Base-by-base conservation (phyloP, 2,329 filamentous ascomycete species). In the Aspergillus tanneri region DNA sequence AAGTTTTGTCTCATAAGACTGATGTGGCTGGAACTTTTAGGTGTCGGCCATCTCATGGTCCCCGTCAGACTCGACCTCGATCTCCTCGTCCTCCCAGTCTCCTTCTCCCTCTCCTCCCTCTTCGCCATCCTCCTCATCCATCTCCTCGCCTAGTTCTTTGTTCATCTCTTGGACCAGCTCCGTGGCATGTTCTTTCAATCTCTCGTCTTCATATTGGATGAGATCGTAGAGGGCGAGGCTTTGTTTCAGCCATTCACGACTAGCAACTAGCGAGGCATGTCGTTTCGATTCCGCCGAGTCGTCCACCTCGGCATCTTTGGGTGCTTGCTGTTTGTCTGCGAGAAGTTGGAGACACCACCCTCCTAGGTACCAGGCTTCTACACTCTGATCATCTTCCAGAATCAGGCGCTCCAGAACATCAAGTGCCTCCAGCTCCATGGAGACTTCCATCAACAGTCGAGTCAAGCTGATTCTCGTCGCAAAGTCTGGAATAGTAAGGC, bases 331-430 rank as follows among this genome's bases (percentile, higher is more conserved):
- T 64, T 77, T 72, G 59, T 71, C 65, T 27, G 69, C 71, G 53
- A 87, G 76, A 49, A 96, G 80, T 66, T 90, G 89, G 57, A 95
- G 78, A 60, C 90, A 91, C 88, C 92, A 97, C 3, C 93, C 95
- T 35, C 93, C 93, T 4, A 99, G 78, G 72, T 99, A 99, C 90
- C 91, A 96, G 14, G 89, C 87, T 72, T 99, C 93, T 16, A 99
- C 88, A 67, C 92, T 96, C 64, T 87, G 81, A 65, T 99, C 95
- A 58, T 99, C 92, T 66, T 99, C 93, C 27, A 81, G 77, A 30
- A 95, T 83, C 44, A 99, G 75, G 45, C 89, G 78, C 66, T 96
- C 89, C 45, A 96, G 75, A 3, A 97, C 90, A 47, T 87, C 82
- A 49, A 95, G 81, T 0, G 93, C 92, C 53, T 92, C 86, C 42